Conservation (phyloP, 169 alveolate species). For the Plasmodium vivax region DNA sequence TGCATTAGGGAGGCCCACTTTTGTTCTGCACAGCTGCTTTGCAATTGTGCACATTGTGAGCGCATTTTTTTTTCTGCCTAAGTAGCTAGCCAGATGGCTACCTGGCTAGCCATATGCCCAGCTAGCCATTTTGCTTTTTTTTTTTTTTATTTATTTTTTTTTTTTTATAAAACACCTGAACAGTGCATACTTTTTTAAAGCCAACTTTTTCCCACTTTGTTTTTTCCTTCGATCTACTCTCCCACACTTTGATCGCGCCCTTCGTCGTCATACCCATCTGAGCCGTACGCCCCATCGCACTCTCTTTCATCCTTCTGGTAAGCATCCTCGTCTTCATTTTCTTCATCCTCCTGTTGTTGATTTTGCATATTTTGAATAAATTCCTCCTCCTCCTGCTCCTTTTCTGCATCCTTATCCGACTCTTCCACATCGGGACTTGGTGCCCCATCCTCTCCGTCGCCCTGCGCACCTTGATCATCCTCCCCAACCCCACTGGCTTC, state of each 20-base stretch:
- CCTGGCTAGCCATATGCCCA: not conserved
- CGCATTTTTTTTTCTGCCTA: not conserved
- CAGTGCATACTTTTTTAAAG: slow-evolving; percentile 1
- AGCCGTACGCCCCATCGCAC: slow-evolving; percentile 5
- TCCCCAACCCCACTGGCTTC: not conserved
- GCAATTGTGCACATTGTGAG: not conserved
- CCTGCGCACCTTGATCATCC: not conserved
- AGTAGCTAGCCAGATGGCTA: not conserved
- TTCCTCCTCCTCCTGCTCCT: slow-evolving; percentile 1
- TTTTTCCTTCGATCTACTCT: not conserved
- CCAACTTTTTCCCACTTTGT: not conserved
- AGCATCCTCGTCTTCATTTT: slow-evolving; percentile 10
- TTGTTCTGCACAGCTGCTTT: not conserved
- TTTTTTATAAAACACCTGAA: not conserved
- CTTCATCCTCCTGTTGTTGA: not conserved
- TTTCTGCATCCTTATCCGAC: not conserved
- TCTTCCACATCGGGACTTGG: not conserved
- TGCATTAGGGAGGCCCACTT: not conserved
- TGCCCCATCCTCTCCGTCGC: slow-evolving; percentile 5
- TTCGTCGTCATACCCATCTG: not conserved
- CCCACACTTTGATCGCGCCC: not conserved
- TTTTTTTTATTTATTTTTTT: not conserved
- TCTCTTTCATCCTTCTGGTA: not conserved
- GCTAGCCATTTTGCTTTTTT: slow-evolving; percentile 11
- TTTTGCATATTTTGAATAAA: not conserved